These are phyloP conservation scores for Elaeis guineensis DNA, from an alignment of 176 grass and related monocot species.

Conservation along the genomic window DNA sequence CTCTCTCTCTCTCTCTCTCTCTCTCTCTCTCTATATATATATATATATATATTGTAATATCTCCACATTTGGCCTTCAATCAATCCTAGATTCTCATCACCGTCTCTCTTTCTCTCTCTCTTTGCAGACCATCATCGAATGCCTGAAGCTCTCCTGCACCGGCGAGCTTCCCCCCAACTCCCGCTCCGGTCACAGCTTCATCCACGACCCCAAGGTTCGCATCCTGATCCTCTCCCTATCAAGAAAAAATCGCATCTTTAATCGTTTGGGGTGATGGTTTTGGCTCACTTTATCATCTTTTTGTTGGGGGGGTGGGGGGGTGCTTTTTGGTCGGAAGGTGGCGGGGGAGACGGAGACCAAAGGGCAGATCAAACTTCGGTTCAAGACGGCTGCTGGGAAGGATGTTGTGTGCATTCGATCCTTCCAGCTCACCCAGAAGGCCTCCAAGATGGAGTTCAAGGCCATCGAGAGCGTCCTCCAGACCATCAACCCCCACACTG, in stretches of 20 bases:
- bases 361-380: conserved; percentile 82
- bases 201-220: conserved; percentile 82
- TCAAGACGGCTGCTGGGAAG: conserved; percentile 87
- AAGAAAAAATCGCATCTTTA: not conserved
- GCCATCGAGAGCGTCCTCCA: conserved; percentile 94
- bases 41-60: too few relatives aligned
- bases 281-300: not conserved
- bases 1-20: not conserved
- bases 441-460: conserved; percentile 99
- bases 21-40: not conserved
- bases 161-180: conserved; percentile 92
- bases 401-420: conserved; percentile 97
- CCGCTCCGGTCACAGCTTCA: conserved; percentile 84
- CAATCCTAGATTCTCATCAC: not conserved
- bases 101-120: not conserved
- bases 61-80: not conserved
- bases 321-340: conserved; percentile 33
- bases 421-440: conserved; percentile 96
- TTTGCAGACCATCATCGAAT: conserved; percentile 87
- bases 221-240: too few relatives aligned
- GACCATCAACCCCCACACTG: conserved; percentile 94
- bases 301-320: not conserved
- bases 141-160: conserved; percentile 91
- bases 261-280: not conserved
- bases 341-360: conserved; percentile 89